Base-by-base conservation (phyloP, 2,329 filamentous ascomycete genomes). In the Chaetoscypha palmicola region DNA sequence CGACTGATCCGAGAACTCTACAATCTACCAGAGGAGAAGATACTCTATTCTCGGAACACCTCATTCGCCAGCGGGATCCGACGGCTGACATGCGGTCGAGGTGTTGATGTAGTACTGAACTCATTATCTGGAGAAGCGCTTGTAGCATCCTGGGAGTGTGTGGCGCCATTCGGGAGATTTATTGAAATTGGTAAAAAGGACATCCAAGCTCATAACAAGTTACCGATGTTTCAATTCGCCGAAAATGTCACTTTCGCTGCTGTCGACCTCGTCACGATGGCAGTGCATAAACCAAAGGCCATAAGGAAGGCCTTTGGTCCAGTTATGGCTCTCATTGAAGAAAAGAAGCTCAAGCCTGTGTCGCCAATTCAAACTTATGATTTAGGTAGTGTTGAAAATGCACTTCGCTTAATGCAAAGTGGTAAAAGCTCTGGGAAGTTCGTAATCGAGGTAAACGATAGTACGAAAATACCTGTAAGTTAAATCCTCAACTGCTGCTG, bases 131-230 rank as follows among this genome's bases (percentile, higher is more conserved):
- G 38, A 12, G 47, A 51, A 48, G 56, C 41, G 37, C 55, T 72
- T 1, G 65, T 66, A 21, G 62, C 64, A 0, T 68, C 66, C 0
- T 74, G 66, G 68, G 47, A 61, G 7, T 71, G 68, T 35, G 56
- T 65, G n/a, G 60, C 61, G 3, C 52, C 52, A 0, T 59, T 60
- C 33, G 64, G 65, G 2, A 48, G 59, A 7, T 65, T 68, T 43
- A 34, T 68, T 2, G 64, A 68, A 45, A 58, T 67, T 37, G 60
- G 60, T 1, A 61, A 61, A 30, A 55, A 28, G 26, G 45, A 48
- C 36, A 46, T 52, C 5, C 33, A 46, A 14, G 14, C 30, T 7
- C 33, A 47, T 3, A 40, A 21, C 23, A 51, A 66, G 2, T 66
- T 41, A 12, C 17, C n/a, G 30, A 45, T 43, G 33, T 21, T 16